Base-by-base conservation (phyloP, 495 filamentous ascomycete species). In the Aspergillus kassunensis region DNA sequence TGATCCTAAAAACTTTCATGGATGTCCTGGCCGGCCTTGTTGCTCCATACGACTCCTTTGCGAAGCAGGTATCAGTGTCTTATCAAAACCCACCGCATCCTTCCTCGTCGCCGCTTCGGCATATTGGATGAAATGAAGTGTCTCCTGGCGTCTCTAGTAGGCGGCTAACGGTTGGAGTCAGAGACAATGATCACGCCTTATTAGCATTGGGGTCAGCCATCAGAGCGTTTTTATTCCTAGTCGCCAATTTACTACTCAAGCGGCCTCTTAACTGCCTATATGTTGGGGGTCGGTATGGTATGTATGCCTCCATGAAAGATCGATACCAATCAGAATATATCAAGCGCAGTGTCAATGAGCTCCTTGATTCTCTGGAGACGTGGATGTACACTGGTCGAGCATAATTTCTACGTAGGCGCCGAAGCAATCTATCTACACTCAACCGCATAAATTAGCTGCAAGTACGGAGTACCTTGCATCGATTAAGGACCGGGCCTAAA, bases 381-480 rank as follows among this genome's bases (percentile, higher is more conserved):
- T 27, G 24, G 24, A n/a, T n/a, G n/a, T n/a, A n/a, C n/a, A n/a
- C n/a, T n/a, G n/a, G n/a, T n/a, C n/a, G n/a, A n/a, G n/a, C n/a
- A n/a, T n/a, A n/a, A n/a, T n/a, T n/a, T 23, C 36, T 21, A 18
- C 24, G 16, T 36, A 19, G 30, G 35, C 36, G 56, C 33, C 35
- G 29, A 33, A 43, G 41, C 37, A 49, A 47, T 53, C 10, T 51
- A 36, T 49, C 35, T 27, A 27, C 9, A 27, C 9, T 62, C 55
- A 57, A 23, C 60, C 56, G 54, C 56, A 20, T 30, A 56, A 62
- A 59, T 59, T 52, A 53, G 47, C 43, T 37, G 37, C 44, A 40
- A 30, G 55, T 54, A 52, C 56, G 53, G 8, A 23, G 59, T 54
- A 54, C 56, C 59, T 9, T 62, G 60, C 53, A 57, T 48, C 46